Evolutionary conservation across 2,329 filamentous ascomycete genomes (phyloP).

Genomic region (Exophiala bonariae): DNA sequence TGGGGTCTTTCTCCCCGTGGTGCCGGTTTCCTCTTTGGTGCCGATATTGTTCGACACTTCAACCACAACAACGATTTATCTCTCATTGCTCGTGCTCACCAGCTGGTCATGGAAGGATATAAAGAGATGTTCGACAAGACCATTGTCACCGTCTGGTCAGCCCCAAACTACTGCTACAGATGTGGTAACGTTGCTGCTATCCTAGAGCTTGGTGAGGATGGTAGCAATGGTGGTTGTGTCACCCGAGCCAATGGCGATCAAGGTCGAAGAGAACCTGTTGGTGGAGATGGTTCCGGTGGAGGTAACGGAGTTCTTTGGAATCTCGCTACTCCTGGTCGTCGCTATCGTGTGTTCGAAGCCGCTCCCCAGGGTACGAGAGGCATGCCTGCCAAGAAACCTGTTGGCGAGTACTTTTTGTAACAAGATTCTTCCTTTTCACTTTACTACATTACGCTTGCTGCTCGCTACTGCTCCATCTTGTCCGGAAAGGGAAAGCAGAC

Average conservation of each 20-base stretch:
- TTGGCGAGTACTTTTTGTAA: conserved; percentile 89
- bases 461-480: no score
- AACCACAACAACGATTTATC: conserved; percentile 92
- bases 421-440: no score
- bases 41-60: conserved; percentile 93
- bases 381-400: conserved; percentile 98
- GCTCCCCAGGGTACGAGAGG: conserved; percentile 93
- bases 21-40: conserved; percentile 92
- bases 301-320: conserved; percentile 26
- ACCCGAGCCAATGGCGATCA: conserved; percentile 43
- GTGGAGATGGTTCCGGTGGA: conserved; percentile 20
- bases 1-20: conserved; percentile 94
- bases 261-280: conserved; percentile 36
- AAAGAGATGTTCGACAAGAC: conserved; percentile 98
- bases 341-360: conserved; percentile 94
- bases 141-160: conserved; percentile 98
- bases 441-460: no score
- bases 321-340: conserved; percentile 70
- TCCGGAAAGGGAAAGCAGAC: no score
- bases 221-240: conserved; percentile 54
- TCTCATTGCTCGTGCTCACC: conserved; percentile 89
- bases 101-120: conserved; percentile 98
- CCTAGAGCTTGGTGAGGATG: conserved; percentile 72
- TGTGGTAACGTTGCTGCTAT: conserved; percentile 96
- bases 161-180: conserved; percentile 94